Base-by-base conservation (phyloP, 2,329 filamentous ascomycete species). In the Exophiala xenobiotica region DNA sequence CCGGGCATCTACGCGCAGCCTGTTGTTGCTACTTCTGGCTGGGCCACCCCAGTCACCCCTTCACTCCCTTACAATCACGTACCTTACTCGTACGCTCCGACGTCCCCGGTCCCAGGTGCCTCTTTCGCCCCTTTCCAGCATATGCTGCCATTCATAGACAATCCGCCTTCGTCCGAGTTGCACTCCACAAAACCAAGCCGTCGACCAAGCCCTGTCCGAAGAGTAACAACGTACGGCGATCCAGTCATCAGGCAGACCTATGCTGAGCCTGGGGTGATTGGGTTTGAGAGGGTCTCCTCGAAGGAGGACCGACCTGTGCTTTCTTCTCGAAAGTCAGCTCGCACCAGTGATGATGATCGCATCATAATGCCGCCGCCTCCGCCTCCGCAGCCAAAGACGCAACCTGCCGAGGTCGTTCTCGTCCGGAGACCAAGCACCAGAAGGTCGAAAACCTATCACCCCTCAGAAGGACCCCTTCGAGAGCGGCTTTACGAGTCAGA, bases 281-380 rank as follows among this genome's bases (percentile, higher is more conserved):
- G 9, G 12, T 22, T 53, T 6, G 43, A 56, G 43, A 51, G 39
- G 22, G 27, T 47, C 24, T 22, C 48, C 19, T 47, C 52, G 24
- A 53, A 35, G 46, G 49, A 57, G 16, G 42, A 11, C 40, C 46
- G 50, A 20, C 51, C 59, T 19, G 22, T 42, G 11, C 37, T 35
- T 18, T 8, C 51, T 26, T 53, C 59, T 9, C 46, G 55, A 24
- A 54, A 47, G 16, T 57, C 57, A 18, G 38, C 4, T 18, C 52
- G 46, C 19, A 56, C 38, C 29, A 50, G 51, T n/a, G 56, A 60
- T 20, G 31, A 49, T 26, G 59, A 61, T 35, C 49, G 53, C 9
- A 40, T 44, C 4, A 46, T 46, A 8, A 61, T 61, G 59, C 56
- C 53, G 12, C 59, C 59, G 5, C 59, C 59, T 33, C 45, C 56